Percentiles rank a stretch among this genome's conserved stretches.
These are phyloP conservation scores for Erysimum cheiranthoides DNA, from an alignment of 345 rosid species.

Conservation along the genomic window DNA sequence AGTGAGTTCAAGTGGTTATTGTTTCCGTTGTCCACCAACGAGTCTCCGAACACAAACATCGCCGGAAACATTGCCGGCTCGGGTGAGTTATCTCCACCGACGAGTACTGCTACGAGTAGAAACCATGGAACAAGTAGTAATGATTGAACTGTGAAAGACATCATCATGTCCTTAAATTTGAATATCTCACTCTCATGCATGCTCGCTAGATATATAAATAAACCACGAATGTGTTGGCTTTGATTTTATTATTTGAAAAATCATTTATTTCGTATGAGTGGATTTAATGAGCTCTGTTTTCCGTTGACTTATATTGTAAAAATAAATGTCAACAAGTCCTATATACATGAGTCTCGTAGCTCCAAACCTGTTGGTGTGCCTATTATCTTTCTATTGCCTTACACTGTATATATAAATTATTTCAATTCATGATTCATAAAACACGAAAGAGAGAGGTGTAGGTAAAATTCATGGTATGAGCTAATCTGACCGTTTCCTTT, in stretches of 20 bases:
- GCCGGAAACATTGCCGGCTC: slow-evolving; percentile 54
- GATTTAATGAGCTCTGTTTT: slow-evolving; percentile 32
- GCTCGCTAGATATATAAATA: background rate
- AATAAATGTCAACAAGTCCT: too few species aligned
- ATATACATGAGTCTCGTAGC: too few species aligned
- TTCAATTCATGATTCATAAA: too few species aligned
- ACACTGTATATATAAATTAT: too few species aligned
- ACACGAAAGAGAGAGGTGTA: background rate
- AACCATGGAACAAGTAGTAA: slow-evolving; percentile 6
- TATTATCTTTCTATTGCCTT: too few species aligned
- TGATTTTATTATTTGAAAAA: background rate
- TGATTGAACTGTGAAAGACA: slow-evolving; percentile 1
- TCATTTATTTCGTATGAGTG: background rate
- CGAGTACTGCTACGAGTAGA: background rate
- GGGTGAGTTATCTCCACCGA: slow-evolving; percentile 24
- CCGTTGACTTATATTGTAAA: slow-evolving; percentile 16
- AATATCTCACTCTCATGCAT: slow-evolving; percentile 29
- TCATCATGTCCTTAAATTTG: background rate
- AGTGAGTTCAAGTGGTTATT: slow-evolving; percentile 64
- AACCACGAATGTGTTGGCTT: background rate
- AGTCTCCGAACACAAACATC: slow-evolving; percentile 88
- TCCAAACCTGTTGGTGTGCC: too few species aligned
- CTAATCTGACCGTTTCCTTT: background rate
- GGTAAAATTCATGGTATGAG: background rate
- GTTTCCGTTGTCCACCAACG: slow-evolving; percentile 75